phyloP scores from a whole-genome alignment of 2,329 filamentous ascomycete species.

The Zymoseptoria tritici region DNA sequence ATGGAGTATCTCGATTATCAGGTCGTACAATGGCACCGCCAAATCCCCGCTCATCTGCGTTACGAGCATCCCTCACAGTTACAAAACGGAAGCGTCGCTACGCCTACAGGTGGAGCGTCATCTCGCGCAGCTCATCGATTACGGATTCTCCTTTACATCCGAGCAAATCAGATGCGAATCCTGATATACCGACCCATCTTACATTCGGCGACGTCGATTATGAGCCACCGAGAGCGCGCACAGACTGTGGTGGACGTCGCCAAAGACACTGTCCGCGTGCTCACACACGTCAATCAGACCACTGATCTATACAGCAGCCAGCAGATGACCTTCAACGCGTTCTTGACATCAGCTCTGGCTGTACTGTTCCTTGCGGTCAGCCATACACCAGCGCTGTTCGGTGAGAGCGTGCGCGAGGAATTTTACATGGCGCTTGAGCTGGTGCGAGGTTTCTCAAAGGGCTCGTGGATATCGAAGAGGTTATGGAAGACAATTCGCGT shows the following conservation, averaged over 20 bases:
- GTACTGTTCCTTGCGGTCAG: slow-evolving; percentile 70
- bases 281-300: slow-evolving; percentile 63
- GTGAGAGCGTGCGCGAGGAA: slow-evolving; percentile 60
- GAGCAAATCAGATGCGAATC: slow-evolving; percentile 84
- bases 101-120: slow-evolving; percentile 33
- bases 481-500: slow-evolving; percentile 66
- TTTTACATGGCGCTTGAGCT: slow-evolving; percentile 73
- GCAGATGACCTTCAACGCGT: slow-evolving; percentile 75
- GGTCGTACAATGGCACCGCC: slow-evolving; percentile 78
- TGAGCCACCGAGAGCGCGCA: slow-evolving; percentile 65
- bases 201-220: slow-evolving; percentile 76
- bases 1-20: slow-evolving; percentile 77
- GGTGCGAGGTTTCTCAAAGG: slow-evolving; percentile 63
- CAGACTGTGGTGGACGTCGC: slow-evolving; percentile 67
- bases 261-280: slow-evolving; percentile 66
- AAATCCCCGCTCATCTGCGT: slow-evolving; percentile 57
- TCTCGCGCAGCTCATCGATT: slow-evolving; percentile 64
- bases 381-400: slow-evolving; percentile 66
- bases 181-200: slow-evolving; percentile 82
- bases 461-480: slow-evolving; percentile 63
- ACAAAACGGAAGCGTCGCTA: slow-evolving; percentile 26
- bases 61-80: slow-evolving; percentile 50
- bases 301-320: slow-evolving; percentile 63
- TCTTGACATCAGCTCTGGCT: slow-evolving; percentile 65
- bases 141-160: slow-evolving; percentile 75